Percentiles rank a stretch among this genome's conserved stretches.
These are phyloP conservation scores for Pseudocercospora eumusae DNA, from an alignment of 2,329 filamentous ascomycete species.

Conservation along the genomic window DNA sequence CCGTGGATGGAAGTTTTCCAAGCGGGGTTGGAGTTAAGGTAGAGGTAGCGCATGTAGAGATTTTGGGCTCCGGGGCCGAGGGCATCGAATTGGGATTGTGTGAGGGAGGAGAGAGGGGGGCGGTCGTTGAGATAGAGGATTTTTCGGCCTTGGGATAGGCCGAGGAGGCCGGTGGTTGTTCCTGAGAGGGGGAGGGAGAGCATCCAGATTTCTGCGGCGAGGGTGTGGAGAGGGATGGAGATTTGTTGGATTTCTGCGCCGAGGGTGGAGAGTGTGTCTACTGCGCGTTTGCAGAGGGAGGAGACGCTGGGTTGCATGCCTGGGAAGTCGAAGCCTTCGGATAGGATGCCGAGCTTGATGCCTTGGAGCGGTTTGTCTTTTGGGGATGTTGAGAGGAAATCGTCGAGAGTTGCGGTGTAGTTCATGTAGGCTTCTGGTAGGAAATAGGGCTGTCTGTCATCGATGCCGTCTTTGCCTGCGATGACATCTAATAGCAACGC, in stretches of 20 bases:
- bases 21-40: conserved; percentile 20
- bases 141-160: conserved; percentile 21
- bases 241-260: conserved; percentile 48
- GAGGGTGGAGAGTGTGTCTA: conserved; percentile 41
- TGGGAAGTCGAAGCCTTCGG: conserved; percentile 45
- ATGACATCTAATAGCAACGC: conserved; percentile 49
- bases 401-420: conserved; percentile 38
- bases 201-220: conserved; percentile 51
- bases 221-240: conserved; percentile 50
- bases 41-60: conserved; percentile 25
- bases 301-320: conserved; percentile 44
- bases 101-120: conserved; percentile 9
- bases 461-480: conserved; percentile 54
- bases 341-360: conserved; percentile 49
- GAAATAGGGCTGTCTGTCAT: conserved; percentile 35
- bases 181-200: conserved; percentile 20
- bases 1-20: conserved; percentile 34
- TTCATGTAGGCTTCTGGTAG: conserved; percentile 35
- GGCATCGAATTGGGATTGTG: conserved; percentile 22
- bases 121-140: conserved; percentile 25
- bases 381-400: conserved; percentile 11
- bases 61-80: conserved; percentile 25
- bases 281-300: conserved; percentile 39
- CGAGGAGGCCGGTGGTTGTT: conserved; percentile 17
- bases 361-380: conserved; percentile 28